phyloP scores from a whole-genome alignment of 2,329 filamentous ascomycete species.

The Huntiella omanensis region DNA sequence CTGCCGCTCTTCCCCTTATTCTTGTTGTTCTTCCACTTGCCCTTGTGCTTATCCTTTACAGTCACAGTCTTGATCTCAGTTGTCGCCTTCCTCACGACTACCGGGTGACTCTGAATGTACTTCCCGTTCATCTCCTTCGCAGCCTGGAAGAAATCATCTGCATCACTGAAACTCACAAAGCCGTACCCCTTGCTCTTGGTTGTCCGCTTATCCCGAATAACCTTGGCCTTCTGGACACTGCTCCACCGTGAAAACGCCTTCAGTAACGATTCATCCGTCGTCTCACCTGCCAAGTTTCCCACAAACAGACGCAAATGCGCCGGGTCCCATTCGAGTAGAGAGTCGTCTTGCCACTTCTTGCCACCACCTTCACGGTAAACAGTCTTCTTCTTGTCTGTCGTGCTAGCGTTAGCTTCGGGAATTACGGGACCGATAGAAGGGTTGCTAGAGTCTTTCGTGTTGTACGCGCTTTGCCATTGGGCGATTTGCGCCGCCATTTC shows the following conservation, averaged over 20 bases:
- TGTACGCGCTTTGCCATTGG: slow-evolving; percentile 86
- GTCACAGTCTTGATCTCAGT: slow-evolving; percentile 71
- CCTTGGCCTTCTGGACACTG: slow-evolving; percentile 79
- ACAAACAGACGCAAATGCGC: slow-evolving; percentile 89
- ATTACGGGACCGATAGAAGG: slow-evolving; percentile 14
- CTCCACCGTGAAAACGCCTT: slow-evolving; percentile 85
- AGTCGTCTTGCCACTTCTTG: slow-evolving; percentile 77
- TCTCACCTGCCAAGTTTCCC: slow-evolving; percentile 90
- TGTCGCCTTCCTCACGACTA: slow-evolving; percentile 68
- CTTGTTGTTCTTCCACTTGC: slow-evolving; percentile 19
- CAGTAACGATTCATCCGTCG: slow-evolving; percentile 83
- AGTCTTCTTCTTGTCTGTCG: slow-evolving; percentile 55
- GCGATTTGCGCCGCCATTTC: slow-evolving; percentile 59
- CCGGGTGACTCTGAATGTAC: slow-evolving; percentile 94
- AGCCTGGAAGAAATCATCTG: slow-evolving; percentile 90
- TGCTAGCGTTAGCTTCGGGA: slow-evolving; percentile 20
- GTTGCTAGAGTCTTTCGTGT: slow-evolving; percentile 36
- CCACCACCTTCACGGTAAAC: slow-evolving; percentile 78
- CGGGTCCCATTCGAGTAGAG: slow-evolving; percentile 88
- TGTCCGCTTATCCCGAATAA: slow-evolving; percentile 86
- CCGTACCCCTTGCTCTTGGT: slow-evolving; percentile 93
- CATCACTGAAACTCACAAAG: slow-evolving; percentile 88
- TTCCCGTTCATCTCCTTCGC: slow-evolving; percentile 98
- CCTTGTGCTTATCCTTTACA: slow-evolving; percentile 32
- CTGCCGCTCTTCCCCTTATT: slow-evolving; percentile 21